Base-by-base conservation (phyloP, 306 rosid species). In the Ziziphus jujuba region DNA sequence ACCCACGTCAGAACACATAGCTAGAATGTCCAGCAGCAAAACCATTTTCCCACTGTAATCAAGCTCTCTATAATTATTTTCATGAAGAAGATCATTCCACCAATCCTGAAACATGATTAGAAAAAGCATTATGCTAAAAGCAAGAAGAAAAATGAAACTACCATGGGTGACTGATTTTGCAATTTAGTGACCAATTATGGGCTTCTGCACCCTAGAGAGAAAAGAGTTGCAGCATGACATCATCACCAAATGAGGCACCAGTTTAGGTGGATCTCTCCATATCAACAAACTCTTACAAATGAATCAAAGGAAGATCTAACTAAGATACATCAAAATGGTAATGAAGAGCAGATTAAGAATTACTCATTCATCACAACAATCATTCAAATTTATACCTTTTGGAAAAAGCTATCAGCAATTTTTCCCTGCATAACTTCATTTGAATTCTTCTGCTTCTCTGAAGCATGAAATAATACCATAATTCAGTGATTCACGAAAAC, bases 1-100 rank as follows among this genome's bases (percentile, higher is more conserved):
- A 0, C 96, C 96, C 84, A 85, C 81, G 35, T 80, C 81, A 77
- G 97, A 86, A 80, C 91, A 83, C 91, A 80, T 86, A 68, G 89
- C 79, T 71, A 93, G 81, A 80, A 93, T 82, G 71, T 93, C 99
- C 16, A 90, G 76, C 58, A 93, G 78, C 76, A 93, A 77, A 78
- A 93, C 97, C 96, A 93, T 93, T 82, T 93, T 93, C 36, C 99
- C 99, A 74, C 99, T 87, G 73, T 93, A 87, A 76, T 90, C 84
- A 33, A 72, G 74, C 86, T 93, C 95, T 78, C 75, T 86, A 80
- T 81, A 93, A 63, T 82, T 90, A 49, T 80, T 86, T 59, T 73
- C 95, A 59, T 77, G 96, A 53, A 93, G 84, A 77, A 90, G 87
- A 75, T 82, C 96, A 68, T 87, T 88, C 96, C 97, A 93, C 98